These are phyloP conservation scores for Helenozyma rhizophorensis DNA, from an alignment of 805 yeast genomes.

Conservation along the genomic window DNA sequence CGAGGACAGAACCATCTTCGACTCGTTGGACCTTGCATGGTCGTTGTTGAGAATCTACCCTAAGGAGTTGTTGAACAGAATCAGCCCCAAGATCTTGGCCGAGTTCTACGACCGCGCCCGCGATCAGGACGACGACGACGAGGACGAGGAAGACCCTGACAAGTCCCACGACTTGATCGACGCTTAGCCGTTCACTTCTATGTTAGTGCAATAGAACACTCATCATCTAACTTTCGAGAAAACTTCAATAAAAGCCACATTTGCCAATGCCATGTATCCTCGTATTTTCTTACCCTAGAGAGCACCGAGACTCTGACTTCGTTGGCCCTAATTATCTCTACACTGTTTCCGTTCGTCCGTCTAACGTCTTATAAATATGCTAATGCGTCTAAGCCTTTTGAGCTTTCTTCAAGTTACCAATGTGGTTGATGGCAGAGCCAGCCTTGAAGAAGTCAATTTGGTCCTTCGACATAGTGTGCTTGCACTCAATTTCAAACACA, in stretches of 20 bases:
- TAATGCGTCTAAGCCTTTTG: slow-evolving; percentile 5
- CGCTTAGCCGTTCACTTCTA: slow-evolving; percentile 23
- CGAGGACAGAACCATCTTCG: slow-evolving; percentile 91
- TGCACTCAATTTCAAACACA: slow-evolving; percentile 62
- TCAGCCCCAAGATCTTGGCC: slow-evolving; percentile 91
- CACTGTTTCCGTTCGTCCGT: too few relatives aligned
- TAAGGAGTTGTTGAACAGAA: slow-evolving; percentile 96
- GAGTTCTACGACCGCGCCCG: slow-evolving; percentile 93
- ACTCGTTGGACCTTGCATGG: slow-evolving; percentile 98
- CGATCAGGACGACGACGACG: slow-evolving; percentile 55
- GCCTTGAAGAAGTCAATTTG: slow-evolving; percentile 95
- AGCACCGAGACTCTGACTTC: too few relatives aligned
- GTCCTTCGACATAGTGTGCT: slow-evolving; percentile 96
- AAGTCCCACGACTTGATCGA: slow-evolving; percentile 41
- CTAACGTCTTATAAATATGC: too few relatives aligned
- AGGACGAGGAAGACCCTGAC: slow-evolving; percentile 37
- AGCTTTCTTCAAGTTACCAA: slow-evolving; percentile 51
- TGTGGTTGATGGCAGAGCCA: slow-evolving; percentile 93
- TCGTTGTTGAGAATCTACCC: slow-evolving; percentile 96
- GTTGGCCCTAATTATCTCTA: too few relatives aligned
- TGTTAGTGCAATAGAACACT: background rate
- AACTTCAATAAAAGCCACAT: too few relatives aligned
- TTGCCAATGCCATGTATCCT: too few relatives aligned
- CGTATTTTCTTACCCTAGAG: too few relatives aligned
- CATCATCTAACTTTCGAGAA: too few relatives aligned